phyloP scores from a whole-genome alignment of 345 rosid species.

The Litchi chinensis region DNA sequence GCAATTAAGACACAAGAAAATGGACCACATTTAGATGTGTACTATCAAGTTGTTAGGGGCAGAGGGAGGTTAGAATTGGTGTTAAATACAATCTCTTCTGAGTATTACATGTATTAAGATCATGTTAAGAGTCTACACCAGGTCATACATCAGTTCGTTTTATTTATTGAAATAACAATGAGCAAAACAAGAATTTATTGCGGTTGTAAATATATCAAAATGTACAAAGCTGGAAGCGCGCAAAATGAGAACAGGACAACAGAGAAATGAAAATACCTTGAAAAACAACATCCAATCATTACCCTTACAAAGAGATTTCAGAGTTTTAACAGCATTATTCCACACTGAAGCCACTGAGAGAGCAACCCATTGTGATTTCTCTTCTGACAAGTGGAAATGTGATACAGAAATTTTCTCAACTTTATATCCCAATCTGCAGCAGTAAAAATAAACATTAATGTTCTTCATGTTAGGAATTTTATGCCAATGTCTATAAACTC shows the following conservation, averaged over 20 bases:
- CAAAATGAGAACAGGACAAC: neutral
- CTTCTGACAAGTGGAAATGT: conserved; percentile 61
- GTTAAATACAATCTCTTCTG: neutral
- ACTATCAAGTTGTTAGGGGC: neutral
- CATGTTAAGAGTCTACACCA: neutral
- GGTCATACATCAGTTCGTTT: neutral
- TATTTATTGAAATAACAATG: neutral
- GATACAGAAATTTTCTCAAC: conserved; percentile 76
- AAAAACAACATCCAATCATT: conserved; percentile 74
- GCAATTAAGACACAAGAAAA: neutral
- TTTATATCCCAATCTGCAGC: conserved; percentile 76
- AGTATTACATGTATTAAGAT: neutral
- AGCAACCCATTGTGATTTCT: conserved; percentile 51
- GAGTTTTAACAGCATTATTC: conserved; percentile 53
- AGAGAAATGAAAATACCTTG: conserved; percentile 50
- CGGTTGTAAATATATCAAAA: neutral
- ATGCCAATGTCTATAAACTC: neutral
- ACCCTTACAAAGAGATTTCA: conserved; percentile 74
- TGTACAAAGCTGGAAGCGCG: neutral
- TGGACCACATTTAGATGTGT: neutral
- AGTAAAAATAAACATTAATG: conserved; percentile 15
- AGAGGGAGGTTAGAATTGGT: neutral
- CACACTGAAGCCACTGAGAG: conserved; percentile 63
- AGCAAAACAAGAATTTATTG: neutral
- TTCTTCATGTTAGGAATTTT: conserved; percentile 5